phyloP scores from a whole-genome alignment of 1,284 basidiomycete species.

The Chiua sp. region DNA sequence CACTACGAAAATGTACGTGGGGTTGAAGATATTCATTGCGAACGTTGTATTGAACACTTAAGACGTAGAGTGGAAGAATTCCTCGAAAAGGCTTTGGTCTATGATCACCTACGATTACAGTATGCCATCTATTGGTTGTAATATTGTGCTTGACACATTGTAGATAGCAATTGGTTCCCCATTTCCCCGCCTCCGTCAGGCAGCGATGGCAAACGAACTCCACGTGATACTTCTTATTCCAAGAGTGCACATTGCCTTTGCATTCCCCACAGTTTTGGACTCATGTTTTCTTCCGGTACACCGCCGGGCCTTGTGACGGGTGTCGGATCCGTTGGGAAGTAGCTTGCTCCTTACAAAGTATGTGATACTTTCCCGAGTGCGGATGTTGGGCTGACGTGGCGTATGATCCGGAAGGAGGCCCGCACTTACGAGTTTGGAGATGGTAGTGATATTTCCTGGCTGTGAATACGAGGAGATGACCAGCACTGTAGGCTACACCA shows the following conservation, averaged over 20 bases:
- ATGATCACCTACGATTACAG: conserved; percentile 94
- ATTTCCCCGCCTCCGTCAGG: conserved; percentile 71
- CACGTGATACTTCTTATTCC: conserved; percentile 65
- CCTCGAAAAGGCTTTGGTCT: conserved; percentile 72
- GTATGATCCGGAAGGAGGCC: conserved; percentile 76
- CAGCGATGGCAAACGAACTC: conserved; percentile 62
- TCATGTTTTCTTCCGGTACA: conserved; percentile 94
- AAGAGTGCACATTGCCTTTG: conserved; percentile 85
- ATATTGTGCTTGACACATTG: not conserved
- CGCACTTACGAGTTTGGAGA: conserved; percentile 98
- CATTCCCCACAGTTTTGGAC: conserved; percentile 95
- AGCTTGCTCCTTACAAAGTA: conserved; percentile 81
- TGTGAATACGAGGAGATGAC: conserved; percentile 86
- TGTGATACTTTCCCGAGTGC: conserved; percentile 94
- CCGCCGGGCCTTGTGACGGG: conserved; percentile 95
- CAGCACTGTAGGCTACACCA: conserved; percentile 78
- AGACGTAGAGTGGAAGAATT: conserved; percentile 73
- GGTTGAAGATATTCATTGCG: conserved; percentile 90
- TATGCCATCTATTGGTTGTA: conserved; percentile 28
- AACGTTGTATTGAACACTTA: conserved; percentile 87
- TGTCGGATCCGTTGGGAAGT: conserved; percentile 85
- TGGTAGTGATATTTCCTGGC: conserved; percentile 84
- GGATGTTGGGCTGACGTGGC: conserved; percentile 91
- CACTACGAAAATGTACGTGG: conserved; percentile 94
- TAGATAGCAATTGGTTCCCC: conserved; percentile 78